These are phyloP conservation scores for Tolypocladium guangdongense DNA, from an alignment of 2,329 filamentous ascomycete species.

Conservation along the genomic window DNA sequence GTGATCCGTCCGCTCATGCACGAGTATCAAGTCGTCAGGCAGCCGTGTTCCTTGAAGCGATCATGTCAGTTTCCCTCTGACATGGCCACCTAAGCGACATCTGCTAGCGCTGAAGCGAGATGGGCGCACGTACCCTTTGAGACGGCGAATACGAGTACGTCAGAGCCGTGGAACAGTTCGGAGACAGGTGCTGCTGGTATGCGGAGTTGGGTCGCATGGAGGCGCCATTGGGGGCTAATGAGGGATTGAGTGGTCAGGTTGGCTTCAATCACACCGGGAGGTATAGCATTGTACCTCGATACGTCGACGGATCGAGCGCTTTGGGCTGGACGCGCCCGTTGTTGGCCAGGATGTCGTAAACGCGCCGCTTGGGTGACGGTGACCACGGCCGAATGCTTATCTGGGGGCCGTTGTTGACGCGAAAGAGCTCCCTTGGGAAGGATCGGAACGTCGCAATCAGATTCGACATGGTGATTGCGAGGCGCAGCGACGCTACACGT, in stretches of 20 bases:
- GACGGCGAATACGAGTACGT: conserved; percentile 7
- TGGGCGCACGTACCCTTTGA: conserved; percentile 3
- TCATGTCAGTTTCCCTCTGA: neutral
- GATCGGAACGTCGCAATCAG: conserved; percentile 3
- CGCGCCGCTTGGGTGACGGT: conserved; percentile 3
- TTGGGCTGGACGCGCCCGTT: conserved; percentile 2
- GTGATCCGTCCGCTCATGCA: conserved; percentile 12
- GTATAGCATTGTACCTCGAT: conserved; percentile 3
- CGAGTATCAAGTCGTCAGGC: conserved; percentile 9
- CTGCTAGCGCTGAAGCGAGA: neutral
- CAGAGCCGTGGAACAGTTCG: conserved; percentile 4
- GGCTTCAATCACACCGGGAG: too few relatives aligned
- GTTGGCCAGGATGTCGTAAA: conserved; percentile 1
- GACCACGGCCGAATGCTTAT: conserved; percentile 5
- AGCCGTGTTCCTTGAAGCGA: conserved; percentile 7
- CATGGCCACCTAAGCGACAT: too few relatives aligned
- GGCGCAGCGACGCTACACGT: too few relatives aligned
- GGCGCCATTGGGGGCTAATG: conserved; percentile 11
- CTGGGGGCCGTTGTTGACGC: conserved; percentile 5
- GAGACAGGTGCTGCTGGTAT: conserved; percentile 10
- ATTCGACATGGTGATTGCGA: neutral
- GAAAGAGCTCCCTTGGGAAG: conserved; percentile 6
- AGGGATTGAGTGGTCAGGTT: neutral
- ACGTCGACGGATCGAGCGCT: conserved; percentile 2
- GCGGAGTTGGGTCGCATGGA: conserved; percentile 10